These are phyloP conservation scores for Ramalina peruviana DNA, from an alignment of 495 filamentous ascomycete genomes.

Conservation along the genomic window DNA sequence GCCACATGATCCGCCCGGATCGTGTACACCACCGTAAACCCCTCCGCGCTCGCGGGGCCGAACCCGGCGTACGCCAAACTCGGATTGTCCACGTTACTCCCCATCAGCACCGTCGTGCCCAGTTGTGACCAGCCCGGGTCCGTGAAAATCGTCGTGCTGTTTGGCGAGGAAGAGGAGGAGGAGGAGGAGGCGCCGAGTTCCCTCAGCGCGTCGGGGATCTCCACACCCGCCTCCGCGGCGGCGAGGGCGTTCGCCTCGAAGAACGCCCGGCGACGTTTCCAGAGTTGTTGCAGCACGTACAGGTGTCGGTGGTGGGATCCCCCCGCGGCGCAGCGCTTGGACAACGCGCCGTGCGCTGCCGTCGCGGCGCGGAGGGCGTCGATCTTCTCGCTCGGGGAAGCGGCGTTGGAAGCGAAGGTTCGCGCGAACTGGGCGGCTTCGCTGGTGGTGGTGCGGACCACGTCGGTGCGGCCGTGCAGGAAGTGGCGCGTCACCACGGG, in stretches of 20 bases:
- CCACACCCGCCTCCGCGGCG: background rate
- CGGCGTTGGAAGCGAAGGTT: background rate
- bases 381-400: background rate
- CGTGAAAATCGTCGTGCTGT: background rate
- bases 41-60: background rate
- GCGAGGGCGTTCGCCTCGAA: conserved; percentile 3
- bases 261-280: conserved; percentile 5
- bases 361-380: background rate
- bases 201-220: background rate
- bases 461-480: conserved; percentile 6
- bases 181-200: too few relatives aligned
- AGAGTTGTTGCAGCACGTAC: conserved; percentile 4
- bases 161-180: too few relatives aligned
- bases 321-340: conserved; percentile 1
- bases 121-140: conserved; percentile 1
- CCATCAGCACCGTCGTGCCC: conserved; percentile 2
- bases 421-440: background rate
- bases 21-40: conserved; percentile 2
- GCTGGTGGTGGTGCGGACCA: background rate
- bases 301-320: conserved; percentile 1
- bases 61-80: conserved; percentile 1
- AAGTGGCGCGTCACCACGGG: conserved; percentile 1
- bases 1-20: conserved; percentile 1
- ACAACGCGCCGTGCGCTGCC: background rate
- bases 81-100: conserved; percentile 3